A percentile compares a stretch with the other conserved stretches of the same genome.
phyloP scores from a whole-genome alignment of 2,329 filamentous ascomycete species.

The Epichloe gansuensis region DNA sequence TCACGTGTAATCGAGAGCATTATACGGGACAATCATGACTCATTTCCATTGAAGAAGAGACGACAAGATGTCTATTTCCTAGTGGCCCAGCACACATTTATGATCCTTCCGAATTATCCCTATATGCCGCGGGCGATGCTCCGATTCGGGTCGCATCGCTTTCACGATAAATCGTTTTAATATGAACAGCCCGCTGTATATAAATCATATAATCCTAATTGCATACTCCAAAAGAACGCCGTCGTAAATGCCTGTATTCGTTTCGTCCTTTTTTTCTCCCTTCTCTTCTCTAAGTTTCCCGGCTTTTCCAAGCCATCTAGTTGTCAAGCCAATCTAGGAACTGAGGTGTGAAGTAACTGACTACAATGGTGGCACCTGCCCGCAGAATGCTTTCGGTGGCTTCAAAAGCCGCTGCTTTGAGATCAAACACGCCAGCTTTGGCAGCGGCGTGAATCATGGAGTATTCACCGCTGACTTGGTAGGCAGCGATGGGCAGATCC shows the following conservation, averaged over 20 bases:
- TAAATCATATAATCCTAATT: background rate
- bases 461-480: constrained; percentile 94
- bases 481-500: constrained; percentile 86
- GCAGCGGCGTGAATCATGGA: constrained; percentile 96
- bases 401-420: constrained; percentile 91
- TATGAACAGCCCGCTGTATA: background rate
- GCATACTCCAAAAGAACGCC: background rate
- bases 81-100: background rate
- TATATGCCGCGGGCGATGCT: background rate
- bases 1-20: too few species aligned
- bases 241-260: background rate
- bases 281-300: background rate
- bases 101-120: background rate
- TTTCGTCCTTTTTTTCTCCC: background rate
- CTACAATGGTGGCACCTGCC: constrained; percentile 83
- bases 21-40: too few species aligned
- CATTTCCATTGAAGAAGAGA: too few species aligned
- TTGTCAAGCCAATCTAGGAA: constrained; percentile 56
- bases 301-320: constrained; percentile 17
- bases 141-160: background rate
- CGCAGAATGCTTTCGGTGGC: constrained; percentile 85
- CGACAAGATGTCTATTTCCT: too few species aligned
- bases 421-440: constrained; percentile 90
- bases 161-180: background rate
- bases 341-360: constrained; percentile 88